Base-by-base conservation (phyloP, 345 rosid genomes). In the Eucalyptus curtisii region DNA sequence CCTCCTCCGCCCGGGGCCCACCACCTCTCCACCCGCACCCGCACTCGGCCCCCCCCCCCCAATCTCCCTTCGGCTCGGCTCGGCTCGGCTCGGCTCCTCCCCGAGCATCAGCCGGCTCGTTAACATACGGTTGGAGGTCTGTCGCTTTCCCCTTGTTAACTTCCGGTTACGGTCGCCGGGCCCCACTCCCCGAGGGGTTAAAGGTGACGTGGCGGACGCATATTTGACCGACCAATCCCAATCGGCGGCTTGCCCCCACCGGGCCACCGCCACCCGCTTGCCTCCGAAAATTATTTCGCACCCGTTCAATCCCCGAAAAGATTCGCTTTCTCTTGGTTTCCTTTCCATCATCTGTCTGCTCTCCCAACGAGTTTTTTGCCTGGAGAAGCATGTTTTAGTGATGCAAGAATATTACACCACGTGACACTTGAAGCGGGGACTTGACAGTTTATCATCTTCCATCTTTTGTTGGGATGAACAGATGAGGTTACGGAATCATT, bases 1-100 rank as follows among this genome's bases (percentile, higher is more conserved):
- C 81, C 10, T 31, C 17, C 25, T 20, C 31, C 24, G 5, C 45
- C 79, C 45, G 91, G 93, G 92, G 71, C 92, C 95, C 91, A 89
- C 57, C 57, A 52, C 57, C 89, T 0, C 52, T 86, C 91, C 91
- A 91, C 90, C n/a, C n/a, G n/a, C n/a, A n/a, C 86, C 40, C 53
- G 31, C 40, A 7, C 71, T 66, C 40, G 2, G 5, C 37, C 33
- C 37, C 25, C 24, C n/a, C n/a, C n/a, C n/a, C n/a, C n/a, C n/a
- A n/a, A 15, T 13, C 10, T 17, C 12, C 7, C 14, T 8, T 85
- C 1, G 49, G 57, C 47, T 33, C 3, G 33, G 88, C 88, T 89
- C 53, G 53, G 49, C 86, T 87, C 85, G 11, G 55, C 81, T 10
- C 48, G 49, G 88, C 88, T 42, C 68, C 6, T 8, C 37, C 6